Evolutionary conservation across 2,329 filamentous ascomycete species (phyloP).

Genomic region (Diaporthe velutina): DNA sequence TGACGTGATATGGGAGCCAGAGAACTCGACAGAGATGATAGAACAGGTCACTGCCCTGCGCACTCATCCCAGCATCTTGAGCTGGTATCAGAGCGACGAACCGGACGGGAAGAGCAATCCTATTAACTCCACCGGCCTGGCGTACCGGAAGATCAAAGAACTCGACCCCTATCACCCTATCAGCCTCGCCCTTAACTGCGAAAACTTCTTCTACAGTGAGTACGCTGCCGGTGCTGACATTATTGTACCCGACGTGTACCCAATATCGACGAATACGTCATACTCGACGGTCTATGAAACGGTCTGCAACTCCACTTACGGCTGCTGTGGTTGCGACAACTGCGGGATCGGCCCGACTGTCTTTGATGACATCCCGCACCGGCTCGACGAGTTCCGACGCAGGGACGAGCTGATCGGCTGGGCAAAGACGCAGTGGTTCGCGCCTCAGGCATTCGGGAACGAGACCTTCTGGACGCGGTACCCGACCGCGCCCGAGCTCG

Average conservation of each 20-base stretch:
- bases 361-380: constrained; percentile 58
- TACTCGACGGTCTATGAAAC: constrained; percentile 60
- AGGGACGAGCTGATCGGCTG: constrained; percentile 56
- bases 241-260: constrained; percentile 60
- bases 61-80: constrained; percentile 52
- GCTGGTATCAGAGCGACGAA: constrained; percentile 65
- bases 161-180: constrained; percentile 66
- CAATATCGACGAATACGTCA: constrained; percentile 60
- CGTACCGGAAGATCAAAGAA: constrained; percentile 57
- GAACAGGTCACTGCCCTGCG: constrained; percentile 52
- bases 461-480: constrained; percentile 60
- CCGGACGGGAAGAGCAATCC: constrained; percentile 61
- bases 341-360: constrained; percentile 51
- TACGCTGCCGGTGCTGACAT: constrained; percentile 65
- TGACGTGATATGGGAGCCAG: constrained; percentile 41
- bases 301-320: constrained; percentile 63
- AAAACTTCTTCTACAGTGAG: constrained; percentile 64
- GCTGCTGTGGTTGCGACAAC: constrained; percentile 66
- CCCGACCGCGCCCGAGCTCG: constrained; percentile 59
- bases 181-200: constrained; percentile 64
- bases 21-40: constrained; percentile 40
- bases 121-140: constrained; percentile 56
- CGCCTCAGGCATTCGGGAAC: constrained; percentile 63
- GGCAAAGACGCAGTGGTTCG: constrained; percentile 61
- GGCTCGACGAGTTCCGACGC: constrained; percentile 55